Percentiles rank a stretch among this genome's conserved stretches.
Evolutionary conservation across 257 asterid species (phyloP).

Genomic region (Primulina tabacum): DNA sequence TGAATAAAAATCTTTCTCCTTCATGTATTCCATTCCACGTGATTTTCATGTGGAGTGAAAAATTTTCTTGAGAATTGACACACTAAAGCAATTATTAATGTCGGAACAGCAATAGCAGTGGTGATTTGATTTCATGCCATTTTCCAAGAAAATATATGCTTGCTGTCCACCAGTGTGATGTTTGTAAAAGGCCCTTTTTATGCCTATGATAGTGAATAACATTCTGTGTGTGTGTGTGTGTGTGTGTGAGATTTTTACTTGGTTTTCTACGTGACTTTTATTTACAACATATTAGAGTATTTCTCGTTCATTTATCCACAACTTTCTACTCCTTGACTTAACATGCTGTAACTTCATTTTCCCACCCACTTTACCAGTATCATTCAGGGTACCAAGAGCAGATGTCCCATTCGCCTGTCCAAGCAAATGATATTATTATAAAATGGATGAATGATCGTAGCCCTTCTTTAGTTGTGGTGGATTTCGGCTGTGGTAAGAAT

Average conservation of each 20-base stretch:
- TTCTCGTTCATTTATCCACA: not conserved
- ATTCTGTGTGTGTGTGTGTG: not conserved
- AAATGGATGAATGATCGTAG: constrained; percentile 67
- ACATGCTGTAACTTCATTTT: constrained; percentile 22
- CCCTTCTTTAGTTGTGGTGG: constrained; percentile 73
- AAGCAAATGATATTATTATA: constrained; percentile 68
- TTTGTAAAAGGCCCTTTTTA: not conserved
- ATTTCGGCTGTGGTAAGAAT: constrained; percentile 91
- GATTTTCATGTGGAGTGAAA: too few relatives aligned
- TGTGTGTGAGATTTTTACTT: not conserved
- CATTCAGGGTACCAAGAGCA: constrained; percentile 97
- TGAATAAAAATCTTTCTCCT: too few relatives aligned
- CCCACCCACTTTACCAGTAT: constrained; percentile 54
- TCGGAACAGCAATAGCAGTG: not conserved
- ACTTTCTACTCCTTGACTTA: not conserved
- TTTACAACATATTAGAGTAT: not conserved
- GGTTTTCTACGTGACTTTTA: not conserved
- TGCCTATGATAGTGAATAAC: not conserved
- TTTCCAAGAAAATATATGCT: not conserved
- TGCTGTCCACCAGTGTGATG: not conserved
- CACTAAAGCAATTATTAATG: not conserved
- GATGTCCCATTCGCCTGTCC: constrained; percentile 91
- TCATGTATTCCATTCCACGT: not conserved
- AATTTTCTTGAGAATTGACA: not conserved
- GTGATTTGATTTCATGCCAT: not conserved